Percentiles rank a stretch among this genome's conserved stretches.
phyloP scores from a whole-genome alignment of 2,329 filamentous ascomycete genomes.

The Penicillium sp. region DNA sequence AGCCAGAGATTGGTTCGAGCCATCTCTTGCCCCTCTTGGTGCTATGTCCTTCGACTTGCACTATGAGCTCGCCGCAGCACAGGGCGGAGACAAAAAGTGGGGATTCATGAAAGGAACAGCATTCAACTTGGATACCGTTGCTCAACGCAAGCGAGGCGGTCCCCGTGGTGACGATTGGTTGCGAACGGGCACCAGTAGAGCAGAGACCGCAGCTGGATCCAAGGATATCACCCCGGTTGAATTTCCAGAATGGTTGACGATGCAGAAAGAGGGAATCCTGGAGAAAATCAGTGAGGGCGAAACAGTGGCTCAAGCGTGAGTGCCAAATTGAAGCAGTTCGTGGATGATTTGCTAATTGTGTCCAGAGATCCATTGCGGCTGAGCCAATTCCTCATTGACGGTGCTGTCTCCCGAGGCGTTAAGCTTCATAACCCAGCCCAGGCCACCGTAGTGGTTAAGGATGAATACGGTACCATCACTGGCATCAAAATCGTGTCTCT shows the following conservation, averaged over 20 bases:
- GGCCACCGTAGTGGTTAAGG: conserved; percentile 53
- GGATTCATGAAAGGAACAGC: conserved; percentile 60
- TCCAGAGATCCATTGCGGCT: conserved; percentile 63
- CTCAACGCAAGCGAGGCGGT: conserved; percentile 39
- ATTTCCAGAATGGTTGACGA: conserved; percentile 60
- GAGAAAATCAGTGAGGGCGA: conserved; percentile 62
- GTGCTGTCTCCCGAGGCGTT: conserved; percentile 60
- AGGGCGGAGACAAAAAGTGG: conserved; percentile 59
- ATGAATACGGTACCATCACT: conserved; percentile 51
- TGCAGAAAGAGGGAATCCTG: conserved; percentile 54
- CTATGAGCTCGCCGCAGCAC: conserved; percentile 57
- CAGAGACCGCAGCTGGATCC: conserved; percentile 48
- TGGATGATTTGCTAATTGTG: background rate
- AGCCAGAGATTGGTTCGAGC: conserved; percentile 68
- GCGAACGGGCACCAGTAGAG: conserved; percentile 61
- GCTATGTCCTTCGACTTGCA: conserved; percentile 69
- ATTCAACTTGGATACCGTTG: conserved; percentile 51
- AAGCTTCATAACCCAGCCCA: conserved; percentile 63
- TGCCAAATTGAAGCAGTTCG: conserved; percentile 10
- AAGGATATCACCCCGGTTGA: conserved; percentile 35
- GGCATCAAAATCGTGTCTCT: conserved; percentile 52
- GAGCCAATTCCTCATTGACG: conserved; percentile 62
- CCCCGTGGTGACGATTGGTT: conserved; percentile 64
- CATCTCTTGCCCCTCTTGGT: conserved; percentile 58
- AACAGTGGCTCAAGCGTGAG: conserved; percentile 64